Evolutionary conservation across 2,329 filamentous ascomycete species (phyloP).

Genomic region (Aaosphaeria arxii): DNA sequence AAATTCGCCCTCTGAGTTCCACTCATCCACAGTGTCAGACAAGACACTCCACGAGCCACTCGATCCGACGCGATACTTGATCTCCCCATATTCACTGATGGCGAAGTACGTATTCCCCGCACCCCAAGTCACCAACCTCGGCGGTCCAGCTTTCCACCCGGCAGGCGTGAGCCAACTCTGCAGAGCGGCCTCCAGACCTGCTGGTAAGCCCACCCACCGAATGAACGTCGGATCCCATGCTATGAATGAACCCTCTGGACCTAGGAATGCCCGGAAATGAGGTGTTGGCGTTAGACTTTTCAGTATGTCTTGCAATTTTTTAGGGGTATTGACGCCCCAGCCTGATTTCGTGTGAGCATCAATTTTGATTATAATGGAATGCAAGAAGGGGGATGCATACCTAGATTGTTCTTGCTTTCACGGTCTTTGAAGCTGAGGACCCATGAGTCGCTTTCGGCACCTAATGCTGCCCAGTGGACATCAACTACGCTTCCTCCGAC

Average conservation of each 20-base stretch:
- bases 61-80: conserved; percentile 21
- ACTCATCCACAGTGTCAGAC: conserved; percentile 34
- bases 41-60: conserved; percentile 24
- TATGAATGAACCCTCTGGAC: conserved; percentile 28
- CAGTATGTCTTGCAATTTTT: conserved; percentile 17
- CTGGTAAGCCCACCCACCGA: conserved; percentile 28
- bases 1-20: conserved; percentile 28
- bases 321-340: conserved; percentile 24
- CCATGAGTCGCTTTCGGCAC: conserved; percentile 29
- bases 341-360: not conserved
- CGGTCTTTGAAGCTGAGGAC: conserved; percentile 29
- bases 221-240: conserved; percentile 32
- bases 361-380: not conserved
- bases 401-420: conserved; percentile 20
- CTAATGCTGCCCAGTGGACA: conserved; percentile 30
- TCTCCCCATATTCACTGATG: conserved; percentile 35
- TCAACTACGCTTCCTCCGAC: conserved; percentile 19
- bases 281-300: conserved; percentile 24
- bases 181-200: conserved; percentile 24
- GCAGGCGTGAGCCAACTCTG: conserved; percentile 37
- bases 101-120: conserved; percentile 31
- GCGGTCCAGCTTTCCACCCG: conserved; percentile 34
- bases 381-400: conserved; percentile 2
- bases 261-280: conserved; percentile 28
- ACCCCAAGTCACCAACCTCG: conserved; percentile 30